A percentile compares a stretch with the other conserved stretches of the same genome.
phyloP scores from a whole-genome alignment of 2,329 filamentous ascomycete genomes.

The Diplodia sapinea region DNA sequence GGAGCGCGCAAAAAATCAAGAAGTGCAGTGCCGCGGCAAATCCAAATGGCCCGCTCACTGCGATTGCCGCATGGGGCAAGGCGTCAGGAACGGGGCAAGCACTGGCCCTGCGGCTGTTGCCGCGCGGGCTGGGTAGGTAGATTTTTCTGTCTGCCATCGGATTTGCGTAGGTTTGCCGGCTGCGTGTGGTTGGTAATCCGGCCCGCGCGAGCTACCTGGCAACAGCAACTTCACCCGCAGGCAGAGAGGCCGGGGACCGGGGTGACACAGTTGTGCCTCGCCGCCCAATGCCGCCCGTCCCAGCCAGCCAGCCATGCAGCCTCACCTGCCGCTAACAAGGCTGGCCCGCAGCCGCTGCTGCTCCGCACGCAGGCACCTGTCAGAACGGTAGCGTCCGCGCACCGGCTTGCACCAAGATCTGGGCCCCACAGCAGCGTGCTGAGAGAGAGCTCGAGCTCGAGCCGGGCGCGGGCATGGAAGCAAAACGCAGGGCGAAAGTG shows the following conservation, averaged over 20 bases:
- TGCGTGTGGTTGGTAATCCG: not conserved
- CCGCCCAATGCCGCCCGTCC: conserved; percentile 2
- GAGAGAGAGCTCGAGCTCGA: not conserved
- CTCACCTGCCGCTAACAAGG: not conserved
- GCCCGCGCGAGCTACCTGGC: not conserved
- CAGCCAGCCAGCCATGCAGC: conserved; percentile 7
- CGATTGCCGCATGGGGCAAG: conserved; percentile 7
- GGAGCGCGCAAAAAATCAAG: not conserved
- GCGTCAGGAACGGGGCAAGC: conserved; percentile 26
- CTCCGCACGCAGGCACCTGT: conserved; percentile 15
- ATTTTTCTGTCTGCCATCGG: conserved; percentile 3
- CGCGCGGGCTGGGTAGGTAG: conserved; percentile 14
- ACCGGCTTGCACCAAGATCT: not conserved
- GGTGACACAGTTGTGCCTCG: not conserved
- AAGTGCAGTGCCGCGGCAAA: conserved; percentile 9
- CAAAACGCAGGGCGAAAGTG: not conserved
- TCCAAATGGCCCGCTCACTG: conserved; percentile 15
- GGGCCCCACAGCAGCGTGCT: not conserved
- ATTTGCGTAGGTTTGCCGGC: not conserved
- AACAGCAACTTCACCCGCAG: not conserved
- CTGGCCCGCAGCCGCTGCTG: not conserved
- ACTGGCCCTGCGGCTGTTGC: conserved; percentile 22
- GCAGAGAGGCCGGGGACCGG: not conserved
- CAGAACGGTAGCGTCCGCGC: conserved; percentile 9
- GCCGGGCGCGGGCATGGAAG: not conserved